Evolutionary conservation across 2,329 filamentous ascomycete genomes (phyloP).

Genomic region (Paraphoma chrysanthemicola): DNA sequence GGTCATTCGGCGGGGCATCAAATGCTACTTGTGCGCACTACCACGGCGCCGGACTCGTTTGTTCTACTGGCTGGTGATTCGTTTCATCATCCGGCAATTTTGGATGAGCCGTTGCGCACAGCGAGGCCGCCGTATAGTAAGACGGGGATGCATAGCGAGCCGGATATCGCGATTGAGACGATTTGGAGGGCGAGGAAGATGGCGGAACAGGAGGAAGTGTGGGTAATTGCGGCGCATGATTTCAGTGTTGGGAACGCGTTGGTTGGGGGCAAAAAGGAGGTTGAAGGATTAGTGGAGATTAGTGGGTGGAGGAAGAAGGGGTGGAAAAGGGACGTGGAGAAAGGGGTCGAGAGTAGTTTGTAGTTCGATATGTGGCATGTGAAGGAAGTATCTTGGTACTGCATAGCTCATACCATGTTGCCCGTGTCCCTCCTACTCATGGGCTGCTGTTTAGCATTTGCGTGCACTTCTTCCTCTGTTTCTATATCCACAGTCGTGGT

Average conservation of each 20-base stretch:
- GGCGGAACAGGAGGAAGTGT: conserved; percentile 31
- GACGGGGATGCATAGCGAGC: conserved; percentile 36
- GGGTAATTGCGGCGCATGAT: conserved; percentile 43
- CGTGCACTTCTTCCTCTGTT: neutral
- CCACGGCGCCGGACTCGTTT: conserved; percentile 23
- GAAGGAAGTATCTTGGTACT: too few relatives aligned
- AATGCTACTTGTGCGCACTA: conserved; percentile 45
- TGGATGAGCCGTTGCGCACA: conserved; percentile 34
- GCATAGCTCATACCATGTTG: neutral
- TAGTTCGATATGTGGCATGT: neutral
- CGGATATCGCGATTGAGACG: conserved; percentile 34
- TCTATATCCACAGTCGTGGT: conserved; percentile 3
- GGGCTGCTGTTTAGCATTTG: neutral
- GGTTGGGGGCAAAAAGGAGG: conserved; percentile 22
- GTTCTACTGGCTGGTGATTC: conserved; percentile 42
- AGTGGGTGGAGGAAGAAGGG: conserved; percentile 32
- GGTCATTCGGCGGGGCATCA: conserved; percentile 62
- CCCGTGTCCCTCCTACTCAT: neutral
- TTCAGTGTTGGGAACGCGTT: conserved; percentile 34
- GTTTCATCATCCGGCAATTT: conserved; percentile 37
- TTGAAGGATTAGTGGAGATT: conserved; percentile 32
- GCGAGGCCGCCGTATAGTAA: conserved; percentile 40
- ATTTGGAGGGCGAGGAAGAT: conserved; percentile 32
- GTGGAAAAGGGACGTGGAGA: conserved; percentile 28
- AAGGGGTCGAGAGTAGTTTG: neutral